A percentile compares a stretch with the other conserved stretches of the same genome.
Evolutionary conservation across 2,329 filamentous ascomycete genomes (phyloP).

Genomic region (Arthrobotrys megalospora): DNA sequence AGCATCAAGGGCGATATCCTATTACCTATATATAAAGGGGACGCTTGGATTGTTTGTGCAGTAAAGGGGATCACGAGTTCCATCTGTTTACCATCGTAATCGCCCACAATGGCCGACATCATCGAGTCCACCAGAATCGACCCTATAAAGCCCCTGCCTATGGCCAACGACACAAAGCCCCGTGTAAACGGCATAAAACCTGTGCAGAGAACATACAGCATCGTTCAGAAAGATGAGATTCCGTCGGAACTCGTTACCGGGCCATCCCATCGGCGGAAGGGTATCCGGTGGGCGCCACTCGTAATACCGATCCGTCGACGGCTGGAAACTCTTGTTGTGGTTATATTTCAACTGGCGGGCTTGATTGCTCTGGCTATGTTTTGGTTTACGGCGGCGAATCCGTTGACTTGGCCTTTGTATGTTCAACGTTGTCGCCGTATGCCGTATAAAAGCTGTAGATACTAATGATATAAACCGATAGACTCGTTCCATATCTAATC

Average conservation of each 20-base stretch:
- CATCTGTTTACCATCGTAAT: conserved; percentile 20
- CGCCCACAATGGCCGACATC: conserved; percentile 38
- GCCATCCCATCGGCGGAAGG: conserved; percentile 17
- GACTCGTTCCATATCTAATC: conserved; percentile 81
- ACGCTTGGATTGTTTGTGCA: conserved; percentile 7
- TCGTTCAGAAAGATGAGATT: conserved; percentile 48
- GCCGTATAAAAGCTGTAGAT: neutral
- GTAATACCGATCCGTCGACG: conserved; percentile 80
- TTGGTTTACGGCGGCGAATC: conserved; percentile 91
- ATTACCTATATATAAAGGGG: conserved; percentile 5
- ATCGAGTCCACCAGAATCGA: conserved; percentile 22
- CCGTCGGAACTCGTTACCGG: conserved; percentile 54
- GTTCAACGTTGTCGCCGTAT: conserved; percentile 67
- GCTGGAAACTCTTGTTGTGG: conserved; percentile 82
- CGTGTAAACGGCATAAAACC: conserved; percentile 38
- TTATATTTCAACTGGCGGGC: conserved; percentile 81
- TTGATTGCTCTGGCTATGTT: conserved; percentile 82
- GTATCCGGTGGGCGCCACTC: conserved; percentile 87
- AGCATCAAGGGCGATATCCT: conserved; percentile 12
- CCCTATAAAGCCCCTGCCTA: conserved; percentile 20
- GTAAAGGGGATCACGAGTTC: conserved; percentile 26
- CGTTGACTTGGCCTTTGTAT: conserved; percentile 87
- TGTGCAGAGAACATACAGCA: conserved; percentile 31
- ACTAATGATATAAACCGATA: conserved; percentile 21
- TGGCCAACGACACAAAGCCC: conserved; percentile 32